Conservation (phyloP, 495 filamentous ascomycete species). For the Penicillium taxi region DNA sequence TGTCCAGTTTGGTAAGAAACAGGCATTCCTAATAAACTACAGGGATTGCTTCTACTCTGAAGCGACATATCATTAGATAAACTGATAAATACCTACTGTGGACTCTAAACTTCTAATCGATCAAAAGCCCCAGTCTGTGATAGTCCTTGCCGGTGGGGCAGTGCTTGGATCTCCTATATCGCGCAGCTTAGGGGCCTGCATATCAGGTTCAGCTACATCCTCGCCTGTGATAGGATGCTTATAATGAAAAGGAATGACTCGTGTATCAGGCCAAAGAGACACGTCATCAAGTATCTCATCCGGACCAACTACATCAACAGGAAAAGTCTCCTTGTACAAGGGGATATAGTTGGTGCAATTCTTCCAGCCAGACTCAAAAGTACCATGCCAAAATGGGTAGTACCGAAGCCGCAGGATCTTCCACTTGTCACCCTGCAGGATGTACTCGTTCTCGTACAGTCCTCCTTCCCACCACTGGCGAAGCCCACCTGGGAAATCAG, state of each 20-base stretch:
- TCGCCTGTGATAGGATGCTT: not conserved
- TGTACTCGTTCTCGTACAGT: slow-evolving; percentile 6
- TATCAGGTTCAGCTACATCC: slow-evolving; percentile 1
- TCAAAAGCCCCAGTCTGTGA: too few species aligned
- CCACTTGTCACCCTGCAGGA: slow-evolving; percentile 3
- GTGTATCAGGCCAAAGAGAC: slow-evolving; percentile 5
- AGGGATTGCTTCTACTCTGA: too few species aligned
- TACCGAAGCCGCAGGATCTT: slow-evolving; percentile 6
- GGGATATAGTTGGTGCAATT: not conserved
- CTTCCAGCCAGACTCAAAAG: slow-evolving; percentile 2
- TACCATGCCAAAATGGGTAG: slow-evolving; percentile 7
- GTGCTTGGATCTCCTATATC: too few species aligned
- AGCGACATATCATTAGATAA: too few species aligned
- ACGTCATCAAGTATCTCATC: slow-evolving; percentile 1
- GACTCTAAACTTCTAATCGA: too few species aligned
- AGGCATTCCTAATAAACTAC: too few species aligned
- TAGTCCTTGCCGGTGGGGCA: too few species aligned
- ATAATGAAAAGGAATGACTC: slow-evolving; percentile 6
- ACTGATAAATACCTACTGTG: too few species aligned
- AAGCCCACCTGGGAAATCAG: slow-evolving; percentile 2
- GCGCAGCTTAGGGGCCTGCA: too few species aligned
- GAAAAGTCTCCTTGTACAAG: too few species aligned
- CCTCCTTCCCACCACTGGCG: slow-evolving; percentile 8
- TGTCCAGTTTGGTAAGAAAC: too few species aligned
- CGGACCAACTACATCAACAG: slow-evolving; percentile 1